phyloP scores from a whole-genome alignment of 73 alveolate species.

The Paramecium pentaurelia region DNA sequence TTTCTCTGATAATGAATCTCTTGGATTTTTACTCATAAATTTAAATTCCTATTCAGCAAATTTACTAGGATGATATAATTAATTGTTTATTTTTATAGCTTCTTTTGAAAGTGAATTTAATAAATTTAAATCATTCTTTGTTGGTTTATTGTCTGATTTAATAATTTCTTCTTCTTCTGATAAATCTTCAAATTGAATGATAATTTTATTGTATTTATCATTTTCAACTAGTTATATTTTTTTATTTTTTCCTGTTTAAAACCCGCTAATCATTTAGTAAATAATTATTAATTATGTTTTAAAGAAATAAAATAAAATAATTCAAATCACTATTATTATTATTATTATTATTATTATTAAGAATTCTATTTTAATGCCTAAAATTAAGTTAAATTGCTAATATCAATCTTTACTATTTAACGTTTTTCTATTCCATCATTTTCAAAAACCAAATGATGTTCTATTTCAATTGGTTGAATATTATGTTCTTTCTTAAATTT shows the following conservation, averaged over 20 bases:
- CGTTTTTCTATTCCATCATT: not conserved
- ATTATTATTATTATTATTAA: not conserved
- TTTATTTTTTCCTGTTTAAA: not conserved
- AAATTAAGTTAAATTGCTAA: not conserved
- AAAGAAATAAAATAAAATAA: not conserved
- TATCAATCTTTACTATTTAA: not conserved
- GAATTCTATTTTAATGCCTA: not conserved
- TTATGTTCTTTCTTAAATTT: not conserved
- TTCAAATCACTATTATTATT: not conserved
- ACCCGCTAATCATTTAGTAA: not conserved
- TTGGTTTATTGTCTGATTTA: not conserved
- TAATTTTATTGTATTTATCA: not conserved
- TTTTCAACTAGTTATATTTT: not conserved
- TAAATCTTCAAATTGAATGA: not conserved
- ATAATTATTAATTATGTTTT: not conserved
- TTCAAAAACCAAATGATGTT: not conserved
- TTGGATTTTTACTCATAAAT: not conserved
- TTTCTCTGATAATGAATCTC: not conserved
- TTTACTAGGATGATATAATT: not conserved
- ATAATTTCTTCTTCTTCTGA: not conserved
- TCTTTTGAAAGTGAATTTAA: not conserved
- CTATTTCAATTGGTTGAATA: not conserved
- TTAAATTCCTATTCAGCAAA: not conserved
- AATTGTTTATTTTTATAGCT: not conserved
- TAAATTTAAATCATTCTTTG: not conserved